Evolutionary conservation across 441 rosid genomes (phyloP).

Genomic region (Corymbia citriodora): DNA sequence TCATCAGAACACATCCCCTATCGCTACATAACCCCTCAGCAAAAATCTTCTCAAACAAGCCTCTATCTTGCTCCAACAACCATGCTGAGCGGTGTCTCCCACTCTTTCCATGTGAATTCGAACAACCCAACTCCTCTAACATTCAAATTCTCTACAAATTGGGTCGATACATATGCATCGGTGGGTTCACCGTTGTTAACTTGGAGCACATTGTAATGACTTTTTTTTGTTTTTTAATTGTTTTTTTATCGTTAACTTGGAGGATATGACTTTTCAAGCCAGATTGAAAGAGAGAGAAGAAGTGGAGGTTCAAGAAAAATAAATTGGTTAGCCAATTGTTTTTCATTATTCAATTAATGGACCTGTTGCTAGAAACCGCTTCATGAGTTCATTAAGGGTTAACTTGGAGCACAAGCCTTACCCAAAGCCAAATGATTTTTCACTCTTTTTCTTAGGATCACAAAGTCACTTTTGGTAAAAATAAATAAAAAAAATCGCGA

Average conservation of each 20-base stretch:
- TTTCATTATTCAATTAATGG: not conserved
- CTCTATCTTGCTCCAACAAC: not conserved
- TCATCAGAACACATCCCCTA: not conserved
- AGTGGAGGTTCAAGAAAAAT: not conserved
- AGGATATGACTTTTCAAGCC: not conserved
- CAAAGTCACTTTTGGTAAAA: not conserved
- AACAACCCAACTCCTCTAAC: not conserved
- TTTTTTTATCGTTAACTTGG: not conserved
- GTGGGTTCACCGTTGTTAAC: not conserved
- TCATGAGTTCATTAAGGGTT: too few relatives aligned
- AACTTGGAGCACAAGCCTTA: too few relatives aligned
- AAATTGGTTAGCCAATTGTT: not conserved
- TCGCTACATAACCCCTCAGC: not conserved
- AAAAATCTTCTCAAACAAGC: not conserved
- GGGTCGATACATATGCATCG: not conserved
- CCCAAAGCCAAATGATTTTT: not conserved
- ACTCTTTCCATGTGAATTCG: not conserved
- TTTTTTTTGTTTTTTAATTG: not conserved
- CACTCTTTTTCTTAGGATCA: not conserved
- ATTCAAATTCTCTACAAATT: not conserved
- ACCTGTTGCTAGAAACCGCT: not conserved
- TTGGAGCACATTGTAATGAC: not conserved
- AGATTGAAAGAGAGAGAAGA: not conserved
- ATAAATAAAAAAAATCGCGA: accelerated
- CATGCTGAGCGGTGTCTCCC: not conserved